Percentiles rank a stretch among this genome's conserved stretches.
Evolutionary conservation across 768 basidiomycete genomes (phyloP).

Genomic region (Podaxis sp.): DNA sequence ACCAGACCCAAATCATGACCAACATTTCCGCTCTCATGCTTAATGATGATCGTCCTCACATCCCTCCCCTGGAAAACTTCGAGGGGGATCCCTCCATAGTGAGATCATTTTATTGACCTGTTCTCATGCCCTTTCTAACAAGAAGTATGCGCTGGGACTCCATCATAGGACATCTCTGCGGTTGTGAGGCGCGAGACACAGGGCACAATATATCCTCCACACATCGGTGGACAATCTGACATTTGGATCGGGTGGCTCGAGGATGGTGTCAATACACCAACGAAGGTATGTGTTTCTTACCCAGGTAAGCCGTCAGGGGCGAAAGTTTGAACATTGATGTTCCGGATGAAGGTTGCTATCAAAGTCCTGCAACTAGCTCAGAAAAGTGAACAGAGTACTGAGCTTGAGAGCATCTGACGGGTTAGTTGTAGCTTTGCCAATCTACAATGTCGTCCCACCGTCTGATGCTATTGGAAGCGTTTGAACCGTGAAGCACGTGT

Average conservation of each 20-base stretch:
- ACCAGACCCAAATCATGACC: too few relatives aligned
- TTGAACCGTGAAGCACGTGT: background rate
- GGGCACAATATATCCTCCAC: background rate
- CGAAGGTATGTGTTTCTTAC: background rate
- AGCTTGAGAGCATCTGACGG: background rate
- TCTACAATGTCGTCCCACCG: too few relatives aligned
- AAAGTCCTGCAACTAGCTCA: background rate
- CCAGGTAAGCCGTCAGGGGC: background rate
- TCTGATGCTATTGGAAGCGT: background rate
- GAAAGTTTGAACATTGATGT: background rate
- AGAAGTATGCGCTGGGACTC: background rate
- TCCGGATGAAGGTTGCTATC: background rate
- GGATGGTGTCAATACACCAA: background rate
- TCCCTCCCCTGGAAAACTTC: too few relatives aligned
- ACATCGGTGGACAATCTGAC: background rate
- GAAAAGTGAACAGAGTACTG: background rate
- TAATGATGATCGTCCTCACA: too few relatives aligned
- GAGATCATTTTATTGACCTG: background rate
- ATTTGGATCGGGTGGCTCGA: background rate
- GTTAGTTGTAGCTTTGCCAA: background rate
- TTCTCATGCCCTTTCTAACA: background rate
- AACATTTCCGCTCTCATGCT: too few relatives aligned
- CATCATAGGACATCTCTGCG: background rate
- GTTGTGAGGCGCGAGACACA: background rate
- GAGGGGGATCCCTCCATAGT: background rate